Conservation (phyloP, 352 stramenopile species). For the Globisporangium nunn region DNA sequence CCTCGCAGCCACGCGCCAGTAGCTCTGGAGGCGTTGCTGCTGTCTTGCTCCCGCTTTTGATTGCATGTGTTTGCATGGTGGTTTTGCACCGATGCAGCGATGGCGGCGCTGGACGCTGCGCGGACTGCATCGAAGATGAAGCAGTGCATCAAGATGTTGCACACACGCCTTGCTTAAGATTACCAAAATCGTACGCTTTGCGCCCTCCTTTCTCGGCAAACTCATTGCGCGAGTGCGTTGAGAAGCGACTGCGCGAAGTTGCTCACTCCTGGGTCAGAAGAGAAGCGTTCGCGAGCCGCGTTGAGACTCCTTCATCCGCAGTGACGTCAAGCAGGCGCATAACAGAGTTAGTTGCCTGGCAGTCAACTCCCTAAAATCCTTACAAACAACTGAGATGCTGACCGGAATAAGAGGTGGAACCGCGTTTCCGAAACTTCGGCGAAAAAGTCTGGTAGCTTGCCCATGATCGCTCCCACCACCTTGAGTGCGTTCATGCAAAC, state of each 20-base stretch:
- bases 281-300: constrained; percentile 20
- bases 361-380: background rate
- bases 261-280: constrained; percentile 18
- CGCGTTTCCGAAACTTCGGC: constrained; percentile 14
- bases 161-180: background rate
- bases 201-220: background rate
- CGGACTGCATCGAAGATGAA: too few species aligned
- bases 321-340: background rate
- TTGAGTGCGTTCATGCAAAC: constrained; percentile 54
- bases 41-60: background rate
- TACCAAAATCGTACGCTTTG: background rate
- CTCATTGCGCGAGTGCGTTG: constrained; percentile 14
- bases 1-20: constrained; percentile 27
- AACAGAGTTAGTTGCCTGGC: background rate
- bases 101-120: too few species aligned
- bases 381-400: background rate
- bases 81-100: background rate
- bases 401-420: constrained; percentile 28
- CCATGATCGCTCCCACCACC: constrained; percentile 43
- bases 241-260: constrained; percentile 51
- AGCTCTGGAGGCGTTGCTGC: background rate
- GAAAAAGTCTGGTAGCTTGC: constrained; percentile 39
- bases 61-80: background rate
- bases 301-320: constrained; percentile 23
- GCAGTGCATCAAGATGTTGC: too few species aligned